phyloP scores from a whole-genome alignment of 169 alveolate genomes.

The Plasmodium blacklocki region DNA sequence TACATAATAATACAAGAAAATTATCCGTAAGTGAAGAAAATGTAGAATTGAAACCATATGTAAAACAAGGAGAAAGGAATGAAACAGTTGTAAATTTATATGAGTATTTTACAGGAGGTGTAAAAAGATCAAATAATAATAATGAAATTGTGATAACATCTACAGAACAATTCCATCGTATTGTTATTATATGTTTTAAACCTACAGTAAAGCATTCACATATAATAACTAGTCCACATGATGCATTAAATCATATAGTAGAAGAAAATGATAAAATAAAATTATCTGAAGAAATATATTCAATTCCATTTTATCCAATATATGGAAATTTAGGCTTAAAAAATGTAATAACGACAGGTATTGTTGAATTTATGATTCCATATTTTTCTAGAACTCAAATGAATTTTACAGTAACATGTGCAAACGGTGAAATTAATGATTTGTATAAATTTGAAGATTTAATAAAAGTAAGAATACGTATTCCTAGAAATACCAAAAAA shows the following conservation, averaged over 20 bases:
- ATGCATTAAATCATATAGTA: conserved; percentile 18
- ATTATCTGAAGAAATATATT: not conserved
- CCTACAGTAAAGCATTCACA: conserved; percentile 40
- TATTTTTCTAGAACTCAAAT: not conserved
- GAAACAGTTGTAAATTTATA: conserved; percentile 40
- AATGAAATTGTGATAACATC: conserved; percentile 17
- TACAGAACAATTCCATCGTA: conserved; percentile 6
- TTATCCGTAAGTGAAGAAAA: conserved; percentile 15
- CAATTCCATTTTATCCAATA: conserved; percentile 22
- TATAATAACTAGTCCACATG: conserved; percentile 38
- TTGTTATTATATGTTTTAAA: conserved; percentile 39
- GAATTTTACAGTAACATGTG: conserved; percentile 24
- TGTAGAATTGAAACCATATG: conserved; percentile 18
- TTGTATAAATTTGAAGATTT: conserved; percentile 40
- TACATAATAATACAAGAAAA: conserved; percentile 11
- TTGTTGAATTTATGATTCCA: conserved; percentile 38
- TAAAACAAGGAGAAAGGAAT: conserved; percentile 15
- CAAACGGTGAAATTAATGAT: conserved; percentile 30
- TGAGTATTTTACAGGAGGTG: conserved; percentile 40
- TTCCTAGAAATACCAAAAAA: conserved; percentile 14
- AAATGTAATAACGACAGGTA: conserved; percentile 23
- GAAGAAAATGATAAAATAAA: not conserved
- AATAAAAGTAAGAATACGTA: conserved; percentile 14
- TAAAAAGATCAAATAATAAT: not conserved
- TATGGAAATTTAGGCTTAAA: conserved; percentile 40